Conservation (phyloP, 352 stramenopile species). For the Pythium brachiatum region DNA sequence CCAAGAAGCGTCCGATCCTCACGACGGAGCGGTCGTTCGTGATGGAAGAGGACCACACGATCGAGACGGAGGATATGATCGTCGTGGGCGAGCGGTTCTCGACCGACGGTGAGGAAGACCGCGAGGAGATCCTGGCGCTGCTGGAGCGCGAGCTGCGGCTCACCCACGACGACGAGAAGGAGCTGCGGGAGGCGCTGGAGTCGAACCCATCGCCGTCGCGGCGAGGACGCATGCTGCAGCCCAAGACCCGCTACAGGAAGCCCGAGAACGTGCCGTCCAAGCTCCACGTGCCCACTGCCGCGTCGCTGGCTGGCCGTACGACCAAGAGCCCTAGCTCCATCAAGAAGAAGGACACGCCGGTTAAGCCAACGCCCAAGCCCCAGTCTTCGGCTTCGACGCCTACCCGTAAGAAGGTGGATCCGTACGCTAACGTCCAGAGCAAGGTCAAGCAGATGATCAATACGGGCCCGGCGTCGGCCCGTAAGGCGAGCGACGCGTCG, state of each 20-base stretch:
- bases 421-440: slow-evolving; percentile 49
- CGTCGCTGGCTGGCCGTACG: slow-evolving; percentile 22
- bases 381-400: not conserved
- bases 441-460: slow-evolving; percentile 40
- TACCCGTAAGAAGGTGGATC: slow-evolving; percentile 30
- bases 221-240: slow-evolving; percentile 7
- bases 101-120: slow-evolving; percentile 59
- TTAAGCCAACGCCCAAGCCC: slow-evolving; percentile 11
- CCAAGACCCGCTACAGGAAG: slow-evolving; percentile 12
- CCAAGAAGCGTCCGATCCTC: slow-evolving; percentile 44
- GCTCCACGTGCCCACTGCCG: slow-evolving; percentile 21
- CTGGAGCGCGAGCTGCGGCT: slow-evolving; percentile 18
- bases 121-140: slow-evolving; percentile 16
- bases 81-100: slow-evolving; percentile 56
- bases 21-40: slow-evolving; percentile 69
- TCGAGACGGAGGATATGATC: slow-evolving; percentile 61
- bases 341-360: slow-evolving; percentile 8
- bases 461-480: slow-evolving; percentile 3
- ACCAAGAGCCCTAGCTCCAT: slow-evolving; percentile 16
- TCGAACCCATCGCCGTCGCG: slow-evolving; percentile 7
- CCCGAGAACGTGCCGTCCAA: slow-evolving; percentile 27
- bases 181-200: slow-evolving; percentile 14
- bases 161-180: slow-evolving; percentile 8
- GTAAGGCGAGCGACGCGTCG: slow-evolving; percentile 10
- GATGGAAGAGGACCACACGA: slow-evolving; percentile 54